phyloP scores from a whole-genome alignment of 73 alveolate genomes.

The Paramecium caudatum region DNA sequence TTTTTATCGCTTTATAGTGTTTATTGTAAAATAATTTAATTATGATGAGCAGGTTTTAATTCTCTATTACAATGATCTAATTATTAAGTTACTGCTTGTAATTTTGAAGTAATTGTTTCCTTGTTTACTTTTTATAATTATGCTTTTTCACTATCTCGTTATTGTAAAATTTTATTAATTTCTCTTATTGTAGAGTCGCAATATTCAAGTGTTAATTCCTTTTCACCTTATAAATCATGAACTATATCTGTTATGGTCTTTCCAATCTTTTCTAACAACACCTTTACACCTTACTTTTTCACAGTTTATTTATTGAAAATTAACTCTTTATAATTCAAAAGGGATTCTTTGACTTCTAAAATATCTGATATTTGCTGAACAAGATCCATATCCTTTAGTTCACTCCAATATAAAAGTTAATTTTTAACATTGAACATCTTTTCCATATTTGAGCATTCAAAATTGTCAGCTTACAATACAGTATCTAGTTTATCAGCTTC shows the following conservation, averaged over 20 bases:
- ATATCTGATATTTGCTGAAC: not conserved
- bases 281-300: not conserved
- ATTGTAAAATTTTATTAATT: not conserved
- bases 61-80: not conserved
- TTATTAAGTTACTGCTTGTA: not conserved
- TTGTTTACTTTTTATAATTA: not conserved
- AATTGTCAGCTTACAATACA: constrained; percentile 18
- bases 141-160: constrained; percentile 48
- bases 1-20: not conserved
- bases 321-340: constrained; percentile 17
- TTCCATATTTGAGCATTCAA: constrained; percentile 1
- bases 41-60: not conserved
- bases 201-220: constrained; percentile 25
- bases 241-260: not conserved
- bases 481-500: not conserved
- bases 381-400: constrained; percentile 2
- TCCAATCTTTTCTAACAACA: constrained; percentile 4
- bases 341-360: constrained; percentile 14
- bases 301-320: constrained; percentile 3
- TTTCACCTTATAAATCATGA: constrained; percentile 17
- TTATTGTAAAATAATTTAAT: not conserved
- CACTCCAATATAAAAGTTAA: constrained; percentile 25
- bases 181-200: not conserved
- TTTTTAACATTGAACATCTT: not conserved
- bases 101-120: not conserved